Evolutionary conservation across 176 grass and related monocot species (phyloP), one percentile per base, ranked within the genome.

Genomic region (Triticum turgidum): DNA sequence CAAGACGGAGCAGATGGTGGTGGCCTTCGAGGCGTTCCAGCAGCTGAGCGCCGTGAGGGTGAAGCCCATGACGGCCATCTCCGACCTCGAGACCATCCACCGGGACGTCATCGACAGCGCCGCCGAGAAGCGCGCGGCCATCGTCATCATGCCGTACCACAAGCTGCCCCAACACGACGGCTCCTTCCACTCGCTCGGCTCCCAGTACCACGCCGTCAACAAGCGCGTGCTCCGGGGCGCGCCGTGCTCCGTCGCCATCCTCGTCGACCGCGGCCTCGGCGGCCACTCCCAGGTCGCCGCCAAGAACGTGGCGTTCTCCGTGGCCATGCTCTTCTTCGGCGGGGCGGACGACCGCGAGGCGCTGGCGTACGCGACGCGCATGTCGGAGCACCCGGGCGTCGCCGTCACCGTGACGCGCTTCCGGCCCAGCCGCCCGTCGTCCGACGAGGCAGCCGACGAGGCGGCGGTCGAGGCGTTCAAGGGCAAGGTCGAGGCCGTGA

Each of bases 261-360:
- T 97, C 76, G 89, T 94, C 18, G 95, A 97, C 90, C 92, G 95
- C 6, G 95, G 95, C 41, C 89, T 97, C 22, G 92, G 95, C 6
- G 95, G 92, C 17, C 68, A 81, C 20, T 89, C 90, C 11, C 92
- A 94, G 71, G 89, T 97, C 13, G 29, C 92, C 14, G 83, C 95
- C 24, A 76, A 61, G 61, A 89, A 93, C 73, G 82, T 97, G 8
- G 8, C 78, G 7, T 91, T 84, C 85, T 75, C 87, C 27, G 92
- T 95, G 20, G 80, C 76, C 0, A 8, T 65, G 47, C 73, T 98
- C 73, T 98, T 95, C 81, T 98, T 98, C 51, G 93, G 95, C 3
- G 95, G 95, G 0, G 12, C 92, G 3, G 93, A 98, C 72, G 95
- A 98, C 87, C 89, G 91, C 0, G 95, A 98, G 67, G 95, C 93